Evolutionary conservation across 2,329 filamentous ascomycete genomes (phyloP), one percentile per base, ranked within the genome.

Genomic region (Plectosphaerella plurivora): DNA sequence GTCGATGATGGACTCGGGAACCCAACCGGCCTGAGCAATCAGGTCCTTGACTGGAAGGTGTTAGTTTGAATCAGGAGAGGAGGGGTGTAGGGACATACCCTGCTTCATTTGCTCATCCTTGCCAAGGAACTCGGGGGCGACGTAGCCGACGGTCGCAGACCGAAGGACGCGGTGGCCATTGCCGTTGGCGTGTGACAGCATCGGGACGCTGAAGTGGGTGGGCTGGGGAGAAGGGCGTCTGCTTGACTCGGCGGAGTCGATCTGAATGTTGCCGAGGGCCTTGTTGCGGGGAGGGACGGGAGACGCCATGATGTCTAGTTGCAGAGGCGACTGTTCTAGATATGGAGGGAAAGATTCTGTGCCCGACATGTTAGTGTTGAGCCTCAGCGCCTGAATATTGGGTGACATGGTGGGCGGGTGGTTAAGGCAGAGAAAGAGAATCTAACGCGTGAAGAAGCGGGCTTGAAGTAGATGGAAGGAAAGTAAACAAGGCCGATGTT

Each of bases 121-220:
- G 68, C 93, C 94, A 68, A 91, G 86, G 66, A 99, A 99, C 57
- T 91, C 91, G 46, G 93, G 91, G 22, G 94, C 92, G 59, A 96
- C 87, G 75, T 99, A 99, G 65, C 94, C 94, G 37, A 95, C 88
- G 28, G 92, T 94, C 60, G 91, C 88, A 59, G 94, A 94, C 18
- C 91, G 89, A 53, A 97, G 76, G 52, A 93, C 79, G 52, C 88
- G 83, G 67, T 90, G 84, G 53, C 83, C 82, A 70, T 86, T 80
- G 67, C 79, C 72, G 65, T 79, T 73, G 61, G 69, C 55, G 62
- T 68, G 74, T 62, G 65, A 72, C 71, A 63, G 73, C 52, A 81
- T 77, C 14, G 88, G 86, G 20, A 92, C 79, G 61, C 82, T 88
- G 68, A 96, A 79, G 69, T 96, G 90, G 53, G 90, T 92, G 24